These are phyloP conservation scores for Coemansia sp. DNA, from an alignment of 192 early-diverging fungal species.

Conservation along the genomic window DNA sequence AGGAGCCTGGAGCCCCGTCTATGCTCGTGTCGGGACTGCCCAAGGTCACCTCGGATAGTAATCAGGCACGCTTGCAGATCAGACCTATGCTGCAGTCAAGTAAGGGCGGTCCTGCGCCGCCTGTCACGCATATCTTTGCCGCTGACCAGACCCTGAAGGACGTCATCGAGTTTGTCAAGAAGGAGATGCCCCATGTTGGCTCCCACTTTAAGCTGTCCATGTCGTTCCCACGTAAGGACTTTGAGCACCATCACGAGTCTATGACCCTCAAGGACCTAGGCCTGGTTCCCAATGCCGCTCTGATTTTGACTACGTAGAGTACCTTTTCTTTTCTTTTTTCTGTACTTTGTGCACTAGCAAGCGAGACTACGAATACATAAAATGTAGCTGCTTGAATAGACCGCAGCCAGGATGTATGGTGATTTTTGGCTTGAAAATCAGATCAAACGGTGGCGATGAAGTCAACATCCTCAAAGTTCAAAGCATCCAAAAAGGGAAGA, in stretches of 20 bases:
- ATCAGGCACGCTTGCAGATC: conserved; percentile 68
- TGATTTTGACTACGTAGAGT: conserved; percentile 52
- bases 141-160: conserved; percentile 59
- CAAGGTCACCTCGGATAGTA: conserved; percentile 29
- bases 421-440: too few species aligned
- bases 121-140: conserved; percentile 62
- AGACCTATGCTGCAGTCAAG: conserved; percentile 49
- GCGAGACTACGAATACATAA: not conserved
- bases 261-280: conserved; percentile 68
- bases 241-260: conserved; percentile 55
- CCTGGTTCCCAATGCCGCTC: conserved; percentile 65
- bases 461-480: not conserved
- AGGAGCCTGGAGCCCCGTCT: conserved; percentile 5
- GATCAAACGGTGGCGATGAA: not conserved
- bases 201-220: conserved; percentile 61
- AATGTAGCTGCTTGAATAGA: too few species aligned
- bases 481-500: too few species aligned
- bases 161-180: conserved; percentile 59
- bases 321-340: not conserved
- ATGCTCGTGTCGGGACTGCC: conserved; percentile 34
- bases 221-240: conserved; percentile 69
- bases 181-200: conserved; percentile 26
- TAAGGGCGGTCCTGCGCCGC: conserved; percentile 37
- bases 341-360: not conserved
- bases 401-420: too few species aligned